Conservation (phyloP, 1,139 yeast genomes). For the Hansenula sp. region DNA sequence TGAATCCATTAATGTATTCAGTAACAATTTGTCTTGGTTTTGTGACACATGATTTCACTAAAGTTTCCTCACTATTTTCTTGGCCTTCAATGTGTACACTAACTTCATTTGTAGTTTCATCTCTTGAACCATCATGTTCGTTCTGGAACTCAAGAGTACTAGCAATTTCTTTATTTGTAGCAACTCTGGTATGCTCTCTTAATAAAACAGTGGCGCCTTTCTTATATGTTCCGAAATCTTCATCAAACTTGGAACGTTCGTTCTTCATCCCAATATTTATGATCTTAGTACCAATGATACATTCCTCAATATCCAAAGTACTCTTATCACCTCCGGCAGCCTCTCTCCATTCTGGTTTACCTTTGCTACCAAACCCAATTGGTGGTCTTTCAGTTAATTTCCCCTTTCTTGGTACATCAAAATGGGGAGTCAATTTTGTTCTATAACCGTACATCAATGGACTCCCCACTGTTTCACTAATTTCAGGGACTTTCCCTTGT, state of each 20-base stretch:
- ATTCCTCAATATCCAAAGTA: conserved; percentile 87
- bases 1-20: conserved; percentile 70
- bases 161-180: conserved; percentile 21
- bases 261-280: conserved; percentile 71
- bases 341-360: conserved; percentile 64
- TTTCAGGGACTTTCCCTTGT: conserved; percentile 47
- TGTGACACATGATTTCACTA: conserved; percentile 46
- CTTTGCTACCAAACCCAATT: conserved; percentile 87
- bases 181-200: conserved; percentile 65
- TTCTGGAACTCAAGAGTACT: conserved; percentile 29
- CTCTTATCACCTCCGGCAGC: conserved; percentile 47
- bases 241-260: conserved; percentile 56
- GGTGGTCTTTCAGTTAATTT: conserved; percentile 50
- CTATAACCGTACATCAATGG: conserved; percentile 77
- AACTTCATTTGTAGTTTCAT: conserved; percentile 29
- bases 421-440: conserved; percentile 94
- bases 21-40: conserved; percentile 74
- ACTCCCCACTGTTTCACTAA: conserved; percentile 69
- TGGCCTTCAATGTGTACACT: conserved; percentile 18
- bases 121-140: conserved; percentile 41
- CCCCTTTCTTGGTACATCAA: conserved; percentile 66
- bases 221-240: conserved; percentile 52
- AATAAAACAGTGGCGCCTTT: conserved; percentile 86
- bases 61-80: conserved; percentile 23
- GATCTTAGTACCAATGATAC: conserved; percentile 80